Evolutionary conservation across 176 grass and related monocot species (phyloP), one percentile per base, ranked within the genome.

Genomic region (Aegilops sharonensis): DNA sequence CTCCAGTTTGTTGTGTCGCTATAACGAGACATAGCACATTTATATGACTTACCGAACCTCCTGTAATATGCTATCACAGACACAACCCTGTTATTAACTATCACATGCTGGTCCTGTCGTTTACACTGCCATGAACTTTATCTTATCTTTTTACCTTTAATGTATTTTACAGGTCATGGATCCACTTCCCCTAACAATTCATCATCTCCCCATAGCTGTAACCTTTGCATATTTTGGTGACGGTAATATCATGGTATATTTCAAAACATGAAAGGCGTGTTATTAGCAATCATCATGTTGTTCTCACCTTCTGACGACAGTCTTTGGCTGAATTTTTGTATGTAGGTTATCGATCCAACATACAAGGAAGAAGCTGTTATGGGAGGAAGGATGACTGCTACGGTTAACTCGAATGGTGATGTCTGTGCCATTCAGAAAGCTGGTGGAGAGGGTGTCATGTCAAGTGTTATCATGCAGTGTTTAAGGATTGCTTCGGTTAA

Each of bases 321-420:
- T 80, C 14, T 81, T 75, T 78, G 13, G 24, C 52, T 92, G 71
- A 36, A 34, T 17, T 75, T 77, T 63, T 82, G 84, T 50, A 29
- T 89, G 54, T 83, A 99, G 97, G 87, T 96, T 50, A 82, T 99
- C 39, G 97, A 99, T 91, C 97, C 97, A 81, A 92, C 88, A 69
- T 94, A 96, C 73, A 99, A 99, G 91, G 97, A 99, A 90, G 97
- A 99, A 87, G 88, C 89, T 64, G 87, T 96, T 42, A 94, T 94
- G 94, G 90, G 97, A 70, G 97, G 94, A 71, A 94, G 90, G 78
- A 93, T 99, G 97, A 99, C 94, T 59, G 82, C 86, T 84, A 99
- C 92, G 34, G 37, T 99, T 85, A 99, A 99, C 82, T 92, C 90
- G 50, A 99, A 91, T 64, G 94, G 97, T 60, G 97, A 99, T 90